These are phyloP conservation scores for Pterocarpus santalinus DNA, from an alignment of 306 rosid genomes.

Conservation along the genomic window DNA sequence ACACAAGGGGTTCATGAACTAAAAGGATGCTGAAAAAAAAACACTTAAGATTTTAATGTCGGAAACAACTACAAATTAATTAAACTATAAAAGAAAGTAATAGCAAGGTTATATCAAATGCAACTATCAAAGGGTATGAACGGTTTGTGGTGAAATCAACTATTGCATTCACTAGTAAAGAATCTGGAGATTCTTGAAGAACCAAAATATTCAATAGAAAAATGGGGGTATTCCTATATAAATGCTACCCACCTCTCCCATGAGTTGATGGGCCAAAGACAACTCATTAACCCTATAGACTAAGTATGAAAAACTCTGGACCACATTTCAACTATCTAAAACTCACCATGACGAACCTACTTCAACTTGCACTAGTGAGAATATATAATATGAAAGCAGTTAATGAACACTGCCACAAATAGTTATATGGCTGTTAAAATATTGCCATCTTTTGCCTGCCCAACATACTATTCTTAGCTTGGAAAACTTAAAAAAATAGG, in stretches of 20 bases:
- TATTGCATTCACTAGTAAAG: not conserved
- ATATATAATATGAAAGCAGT: slow-evolving; percentile 3
- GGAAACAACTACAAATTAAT: not conserved
- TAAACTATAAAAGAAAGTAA: not conserved
- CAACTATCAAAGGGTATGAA: slow-evolving; percentile 33
- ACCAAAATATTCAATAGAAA: slow-evolving; percentile 42
- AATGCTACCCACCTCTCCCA: slow-evolving; percentile 44
- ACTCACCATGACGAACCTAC: slow-evolving; percentile 6
- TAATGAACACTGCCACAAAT: not conserved
- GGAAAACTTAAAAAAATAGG: not conserved
- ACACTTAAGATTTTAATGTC: not conserved
- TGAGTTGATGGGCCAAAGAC: slow-evolving; percentile 44
- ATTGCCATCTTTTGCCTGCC: slow-evolving; percentile 16
- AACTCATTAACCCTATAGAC: slow-evolving; percentile 32
- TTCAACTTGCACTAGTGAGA: slow-evolving; percentile 1
- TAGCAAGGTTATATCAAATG: slow-evolving; percentile 7
- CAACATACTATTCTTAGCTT: not conserved
- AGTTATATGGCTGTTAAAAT: not conserved
- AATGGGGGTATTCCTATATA: slow-evolving; percentile 19
- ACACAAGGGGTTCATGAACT: no score
- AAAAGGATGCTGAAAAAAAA: not conserved
- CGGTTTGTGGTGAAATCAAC: slow-evolving; percentile 30
- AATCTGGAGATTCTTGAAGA: slow-evolving; percentile 39
- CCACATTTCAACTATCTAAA: slow-evolving; percentile 32
- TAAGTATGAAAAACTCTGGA: not conserved